Evolutionary conservation across 1,284 basidiomycete genomes (phyloP), one percentile per base, ranked within the genome.

Genomic region (Melampsora larici-populina): DNA sequence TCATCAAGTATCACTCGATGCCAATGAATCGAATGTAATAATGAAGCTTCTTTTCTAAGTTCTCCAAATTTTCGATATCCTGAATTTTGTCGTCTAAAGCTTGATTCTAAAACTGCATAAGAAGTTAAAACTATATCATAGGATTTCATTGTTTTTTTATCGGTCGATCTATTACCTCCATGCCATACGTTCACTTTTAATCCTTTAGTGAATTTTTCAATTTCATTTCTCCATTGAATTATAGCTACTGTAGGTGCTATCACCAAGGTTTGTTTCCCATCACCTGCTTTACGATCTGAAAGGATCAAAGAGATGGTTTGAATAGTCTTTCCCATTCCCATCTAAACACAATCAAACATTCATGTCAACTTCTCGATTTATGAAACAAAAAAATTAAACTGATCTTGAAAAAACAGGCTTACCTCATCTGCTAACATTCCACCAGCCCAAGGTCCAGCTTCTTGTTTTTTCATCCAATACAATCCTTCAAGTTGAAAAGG

Each of bases 181-280:
- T 99, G 95, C 93, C 93, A 99, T 18, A 99, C 88, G 60, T 92
- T 88, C 36, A 96, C 92, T 78, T 84, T 85, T 80, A 86, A 81
- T 46, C 82, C 82, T 33, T 82, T 80, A 18, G 85, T 85, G 78
- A 84, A 86, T 81, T 84, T 84, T 70, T 89, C 89, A 78, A 99
- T 94, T 84, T 99, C 97, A 83, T 96, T 94, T 81, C 90, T 89
- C 97, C 97, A 99, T 86, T 99, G 96, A 90, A 99, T 95, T 80
- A 99, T 90, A 31, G 97, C 97, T 67, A 98, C 96, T 2, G 94
- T 97, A 24, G 76, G 76, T 26, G 76, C 76, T 36, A 78, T 70
- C 21, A 78, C 76, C 18, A 78, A 48, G 15, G 76, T 78, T 64
- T 78, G 76, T 66, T 78, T 70, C 1, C 68, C 60, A 71, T 70